phyloP scores from a whole-genome alignment of 2,329 filamentous ascomycete genomes.

The Aureobasidium sp. region DNA sequence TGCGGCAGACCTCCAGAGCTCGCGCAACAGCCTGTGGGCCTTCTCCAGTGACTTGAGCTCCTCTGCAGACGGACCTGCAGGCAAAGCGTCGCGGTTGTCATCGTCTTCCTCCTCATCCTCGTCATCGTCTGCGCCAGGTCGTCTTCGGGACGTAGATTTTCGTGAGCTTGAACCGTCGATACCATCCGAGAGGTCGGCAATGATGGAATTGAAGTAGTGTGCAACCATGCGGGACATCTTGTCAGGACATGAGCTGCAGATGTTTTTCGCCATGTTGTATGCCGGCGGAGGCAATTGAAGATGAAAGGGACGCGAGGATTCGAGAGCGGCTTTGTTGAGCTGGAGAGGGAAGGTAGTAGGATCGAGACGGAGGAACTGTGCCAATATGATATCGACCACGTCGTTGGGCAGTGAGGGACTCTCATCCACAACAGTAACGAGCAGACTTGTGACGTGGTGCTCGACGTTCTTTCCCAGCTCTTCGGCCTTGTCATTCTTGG shows the following conservation, averaged over 20 bases:
- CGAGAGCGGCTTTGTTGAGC: slow-evolving; percentile 38
- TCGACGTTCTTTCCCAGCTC: slow-evolving; percentile 89
- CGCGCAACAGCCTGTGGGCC: slow-evolving; percentile 79
- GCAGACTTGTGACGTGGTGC: slow-evolving; percentile 79
- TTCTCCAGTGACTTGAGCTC: slow-evolving; percentile 84
- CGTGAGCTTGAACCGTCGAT: slow-evolving; percentile 21
- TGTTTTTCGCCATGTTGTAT: slow-evolving; percentile 92
- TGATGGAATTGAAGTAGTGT: slow-evolving; percentile 95
- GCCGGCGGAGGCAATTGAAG: slow-evolving; percentile 83
- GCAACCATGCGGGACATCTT: slow-evolving; percentile 94
- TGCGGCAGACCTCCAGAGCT: slow-evolving; percentile 89
- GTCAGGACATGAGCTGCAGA: slow-evolving; percentile 82
- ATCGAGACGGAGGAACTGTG: slow-evolving; percentile 87
- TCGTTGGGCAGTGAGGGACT: slow-evolving; percentile 67
- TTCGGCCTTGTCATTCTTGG: slow-evolving; percentile 68
- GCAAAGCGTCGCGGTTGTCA: slow-evolving; percentile 35
- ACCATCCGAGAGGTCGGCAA: slow-evolving; percentile 65
- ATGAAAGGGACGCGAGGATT: slow-evolving; percentile 41
- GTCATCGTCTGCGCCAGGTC: slow-evolving; percentile 36
- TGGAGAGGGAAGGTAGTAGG: slow-evolving; percentile 45
- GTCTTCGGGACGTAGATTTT: slow-evolving; percentile 52
- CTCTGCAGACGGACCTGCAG: slow-evolving; percentile 64
- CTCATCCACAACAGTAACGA: slow-evolving; percentile 84
- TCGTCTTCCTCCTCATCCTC: slow-evolving; percentile 38
- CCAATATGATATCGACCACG: slow-evolving; percentile 87